Evolutionary conservation across 768 basidiomycete species (phyloP).

Genomic region (Heimioporus sp.): DNA sequence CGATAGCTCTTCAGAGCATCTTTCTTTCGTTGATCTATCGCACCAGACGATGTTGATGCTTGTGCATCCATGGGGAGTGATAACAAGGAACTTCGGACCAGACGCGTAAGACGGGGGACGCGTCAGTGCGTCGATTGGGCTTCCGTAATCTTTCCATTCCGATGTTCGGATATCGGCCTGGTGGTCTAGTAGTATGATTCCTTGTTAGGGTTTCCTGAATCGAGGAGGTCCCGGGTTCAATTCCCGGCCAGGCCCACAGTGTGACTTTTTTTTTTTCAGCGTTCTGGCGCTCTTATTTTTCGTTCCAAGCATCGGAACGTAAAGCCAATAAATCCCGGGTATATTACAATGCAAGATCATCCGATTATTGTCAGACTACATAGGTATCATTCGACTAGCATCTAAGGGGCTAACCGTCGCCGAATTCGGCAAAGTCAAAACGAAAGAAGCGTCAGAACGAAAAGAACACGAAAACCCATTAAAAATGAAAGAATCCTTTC

Average conservation of each 20-base stretch:
- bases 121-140: constrained; percentile 17
- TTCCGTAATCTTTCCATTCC: neutral
- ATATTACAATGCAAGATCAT: neutral
- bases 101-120: constrained; percentile 20
- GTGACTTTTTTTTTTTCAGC: neutral
- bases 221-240: constrained; percentile 64
- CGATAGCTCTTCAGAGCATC: constrained; percentile 78
- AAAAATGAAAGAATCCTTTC: constrained; percentile 68
- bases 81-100: neutral
- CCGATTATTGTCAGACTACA: constrained; percentile 10
- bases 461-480: constrained; percentile 5
- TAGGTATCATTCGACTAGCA: constrained; percentile 10
- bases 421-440: too few species aligned
- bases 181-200: constrained; percentile 57
- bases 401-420: constrained; percentile 1
- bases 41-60: constrained; percentile 51
- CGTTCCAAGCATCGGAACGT: neutral
- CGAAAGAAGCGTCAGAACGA: neutral
- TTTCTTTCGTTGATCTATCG: constrained; percentile 67
- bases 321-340: too few species aligned
- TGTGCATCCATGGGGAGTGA: constrained; percentile 27
- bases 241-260: constrained; percentile 50
- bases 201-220: constrained; percentile 45
- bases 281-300: neutral
- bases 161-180: constrained; percentile 30